Evolutionary conservation across 306 rosid species (phyloP), one percentile per base, ranked within the genome.

Genomic region (Cicer bijugum): DNA sequence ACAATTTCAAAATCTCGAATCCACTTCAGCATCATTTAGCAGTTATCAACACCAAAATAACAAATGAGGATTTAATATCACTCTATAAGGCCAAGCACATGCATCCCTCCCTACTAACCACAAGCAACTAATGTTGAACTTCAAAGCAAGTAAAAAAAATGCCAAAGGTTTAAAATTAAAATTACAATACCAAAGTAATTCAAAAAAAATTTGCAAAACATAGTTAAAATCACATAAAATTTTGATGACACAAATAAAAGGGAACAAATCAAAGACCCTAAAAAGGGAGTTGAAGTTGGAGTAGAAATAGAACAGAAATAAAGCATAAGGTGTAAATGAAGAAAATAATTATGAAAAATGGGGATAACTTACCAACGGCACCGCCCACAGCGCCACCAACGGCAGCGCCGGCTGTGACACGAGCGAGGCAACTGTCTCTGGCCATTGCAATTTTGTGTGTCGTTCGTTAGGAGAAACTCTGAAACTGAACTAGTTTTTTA

Each of bases 391-490:
- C 64, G 42, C 64, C 61, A 1, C 61, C 61, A 2, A 55, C 43
- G 43, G 65, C 65, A 12, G 65, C 65, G 0, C 65, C 67, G 19
- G 67, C 67, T 3, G 67, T 38, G 20, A 60, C 67, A 60, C 45
- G 67, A 60, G 67, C 45, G 6, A 60, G 67, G 67, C 67, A 60
- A 60, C 67, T 60, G 20, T 60, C 67, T 60, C 67, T 60, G 12
- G 67, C 67, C 46, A 60, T 60, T 60, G 67, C 46, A 19, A 37
- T 12, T 12, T 37, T 60, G 44, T 60, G 11, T 14, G 48, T 19
- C 6, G 35, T 55, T 53, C 33, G 35, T 28, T 28, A 28, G 60
- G 47, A 43, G 47, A 43, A 43, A 43, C 9, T 11, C 10, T 43
- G 12, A 43, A 43, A 42, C 10, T 42, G 9, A 7, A 42, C 45